Conservation (phyloP, 371 early-diverging fungal species). For the Mortierella sp. region DNA sequence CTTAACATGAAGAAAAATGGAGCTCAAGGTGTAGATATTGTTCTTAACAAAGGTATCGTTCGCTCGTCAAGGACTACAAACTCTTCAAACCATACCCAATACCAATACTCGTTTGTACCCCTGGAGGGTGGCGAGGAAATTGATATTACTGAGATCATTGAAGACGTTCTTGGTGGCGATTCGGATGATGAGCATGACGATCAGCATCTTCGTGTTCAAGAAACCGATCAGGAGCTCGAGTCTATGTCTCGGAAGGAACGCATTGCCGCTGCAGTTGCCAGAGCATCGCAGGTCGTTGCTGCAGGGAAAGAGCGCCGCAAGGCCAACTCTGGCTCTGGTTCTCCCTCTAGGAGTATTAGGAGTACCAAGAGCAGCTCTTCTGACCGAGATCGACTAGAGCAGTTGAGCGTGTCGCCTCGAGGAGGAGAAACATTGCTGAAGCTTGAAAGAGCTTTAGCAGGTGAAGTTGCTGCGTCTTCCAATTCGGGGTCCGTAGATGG, state of each 20-base stretch:
- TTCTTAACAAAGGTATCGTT: constrained; percentile 50
- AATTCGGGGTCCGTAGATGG: neutral
- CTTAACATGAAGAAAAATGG: constrained; percentile 43
- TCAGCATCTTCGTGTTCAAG: constrained; percentile 8
- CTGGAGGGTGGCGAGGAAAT: constrained; percentile 55
- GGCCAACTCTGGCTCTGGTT: constrained; percentile 22
- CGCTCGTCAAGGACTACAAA: constrained; percentile 37
- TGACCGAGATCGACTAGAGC: constrained; percentile 43
- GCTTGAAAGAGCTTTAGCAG: constrained; percentile 40
- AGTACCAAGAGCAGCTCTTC: constrained; percentile 14
- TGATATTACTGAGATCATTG: constrained; percentile 59
- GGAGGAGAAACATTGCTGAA: constrained; percentile 48
- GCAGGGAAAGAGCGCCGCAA: constrained; percentile 48
- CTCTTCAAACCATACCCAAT: constrained; percentile 12
- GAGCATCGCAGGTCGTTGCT: constrained; percentile 47
- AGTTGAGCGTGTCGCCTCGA: constrained; percentile 33
- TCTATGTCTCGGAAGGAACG: constrained; percentile 42
- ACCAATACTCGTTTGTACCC: constrained; percentile 58
- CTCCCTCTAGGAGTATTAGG: neutral
- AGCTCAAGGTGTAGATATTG: constrained; percentile 56
- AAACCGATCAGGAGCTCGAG: constrained; percentile 10
- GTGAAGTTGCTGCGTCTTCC: constrained; percentile 1
- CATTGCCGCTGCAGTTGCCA: constrained; percentile 41
- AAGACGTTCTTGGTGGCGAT: constrained; percentile 56
- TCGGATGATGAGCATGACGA: constrained; percentile 55